Evolutionary conservation across 257 asterid species (phyloP).

Genomic region (Fraxinus quadrangulata): DNA sequence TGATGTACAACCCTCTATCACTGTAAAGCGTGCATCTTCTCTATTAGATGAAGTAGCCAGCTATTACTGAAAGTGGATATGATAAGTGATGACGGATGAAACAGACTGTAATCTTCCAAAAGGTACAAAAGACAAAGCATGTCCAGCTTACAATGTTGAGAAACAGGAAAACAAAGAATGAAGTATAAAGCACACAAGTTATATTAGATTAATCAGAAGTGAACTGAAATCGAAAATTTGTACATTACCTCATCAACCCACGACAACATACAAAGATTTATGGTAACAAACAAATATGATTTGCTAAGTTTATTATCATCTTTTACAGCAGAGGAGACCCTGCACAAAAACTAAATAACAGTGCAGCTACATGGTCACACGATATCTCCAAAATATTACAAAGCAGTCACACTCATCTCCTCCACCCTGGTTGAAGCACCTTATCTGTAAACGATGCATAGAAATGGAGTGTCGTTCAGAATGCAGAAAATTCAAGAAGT

Average conservation of each 20-base stretch:
- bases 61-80: too few relatives aligned
- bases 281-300: slow-evolving; percentile 32
- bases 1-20: too few relatives aligned
- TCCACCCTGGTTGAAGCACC: slow-evolving; percentile 86
- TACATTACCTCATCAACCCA: slow-evolving; percentile 44
- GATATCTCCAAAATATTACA: slow-evolving; percentile 22
- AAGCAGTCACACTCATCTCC: slow-evolving; percentile 59
- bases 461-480: background rate
- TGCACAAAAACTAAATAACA: slow-evolving; percentile 37
- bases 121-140: too few relatives aligned
- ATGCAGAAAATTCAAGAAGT: background rate
- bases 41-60: too few relatives aligned
- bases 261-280: slow-evolving; percentile 28
- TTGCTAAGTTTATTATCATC: slow-evolving; percentile 30
- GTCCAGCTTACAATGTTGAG: too few relatives aligned
- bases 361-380: slow-evolving; percentile 23
- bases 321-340: slow-evolving; percentile 25
- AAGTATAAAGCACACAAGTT: background rate
- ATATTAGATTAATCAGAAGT: background rate
- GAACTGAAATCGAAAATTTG: slow-evolving; percentile 8
- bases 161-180: background rate
- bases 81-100: too few relatives aligned
- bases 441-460: slow-evolving; percentile 54
- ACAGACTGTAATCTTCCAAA: too few relatives aligned
- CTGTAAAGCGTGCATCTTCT: too few relatives aligned